Conservation (phyloP, 345 rosid genomes). For the Pugionium dolabratum region DNA sequence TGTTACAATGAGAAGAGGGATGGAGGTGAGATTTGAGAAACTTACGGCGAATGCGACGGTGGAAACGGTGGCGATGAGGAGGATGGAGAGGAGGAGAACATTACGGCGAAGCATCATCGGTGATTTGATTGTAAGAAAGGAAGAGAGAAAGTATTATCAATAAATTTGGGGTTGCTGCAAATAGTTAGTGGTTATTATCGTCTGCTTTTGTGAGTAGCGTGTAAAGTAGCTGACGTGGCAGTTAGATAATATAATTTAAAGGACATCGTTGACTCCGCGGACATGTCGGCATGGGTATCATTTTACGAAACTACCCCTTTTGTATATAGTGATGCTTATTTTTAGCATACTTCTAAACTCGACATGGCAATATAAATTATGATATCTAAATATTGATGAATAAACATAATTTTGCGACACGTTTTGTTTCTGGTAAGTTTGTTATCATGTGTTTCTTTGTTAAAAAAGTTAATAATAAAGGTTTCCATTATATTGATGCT, state of each 20-base stretch:
- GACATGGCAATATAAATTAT: too few species aligned
- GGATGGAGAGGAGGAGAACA: slow-evolving; percentile 34
- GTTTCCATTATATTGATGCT: too few species aligned
- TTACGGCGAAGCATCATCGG: slow-evolving; percentile 34
- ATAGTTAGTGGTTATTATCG: neutral
- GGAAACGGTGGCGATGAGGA: slow-evolving; percentile 18
- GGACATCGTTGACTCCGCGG: slow-evolving; percentile 28
- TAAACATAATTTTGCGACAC: too few species aligned
- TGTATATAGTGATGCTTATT: too few species aligned
- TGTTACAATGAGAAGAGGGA: neutral
- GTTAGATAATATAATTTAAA: neutral
- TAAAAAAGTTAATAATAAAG: too few species aligned
- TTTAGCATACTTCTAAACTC: too few species aligned
- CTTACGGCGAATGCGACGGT: slow-evolving; percentile 34
- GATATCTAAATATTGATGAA: too few species aligned
- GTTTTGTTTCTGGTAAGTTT: too few species aligned
- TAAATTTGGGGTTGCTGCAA: neutral
- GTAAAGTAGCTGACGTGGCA: slow-evolving; percentile 23
- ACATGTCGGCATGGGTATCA: slow-evolving; percentile 18
- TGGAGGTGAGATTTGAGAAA: neutral
- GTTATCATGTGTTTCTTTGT: too few species aligned
- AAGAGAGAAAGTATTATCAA: slow-evolving; percentile 11
- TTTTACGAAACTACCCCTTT: too few species aligned
- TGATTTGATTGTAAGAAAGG: slow-evolving; percentile 9
- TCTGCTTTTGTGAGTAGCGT: neutral